phyloP scores from a whole-genome alignment of 768 basidiomycete species.

The Termitomyces sp. region DNA sequence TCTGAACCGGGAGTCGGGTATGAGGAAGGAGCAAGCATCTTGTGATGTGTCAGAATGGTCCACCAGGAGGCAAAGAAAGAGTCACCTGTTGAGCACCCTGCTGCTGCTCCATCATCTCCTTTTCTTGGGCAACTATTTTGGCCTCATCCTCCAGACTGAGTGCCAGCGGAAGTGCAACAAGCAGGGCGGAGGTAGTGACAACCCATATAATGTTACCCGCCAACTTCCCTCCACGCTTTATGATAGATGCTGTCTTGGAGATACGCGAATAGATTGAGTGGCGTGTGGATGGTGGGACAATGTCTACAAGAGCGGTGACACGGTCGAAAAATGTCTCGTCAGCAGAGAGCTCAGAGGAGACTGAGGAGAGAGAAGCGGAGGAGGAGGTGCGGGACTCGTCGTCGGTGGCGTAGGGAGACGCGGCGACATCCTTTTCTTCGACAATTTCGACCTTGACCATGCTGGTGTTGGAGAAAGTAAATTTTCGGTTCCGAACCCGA shows the following conservation, averaged over 20 bases:
- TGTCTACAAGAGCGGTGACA: constrained; percentile 88
- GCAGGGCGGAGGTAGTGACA: constrained; percentile 86
- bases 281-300: constrained; percentile 88
- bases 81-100: constrained; percentile 86
- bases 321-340: constrained; percentile 89
- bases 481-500: constrained; percentile 21
- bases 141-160: constrained; percentile 95
- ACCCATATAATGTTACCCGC: constrained; percentile 93
- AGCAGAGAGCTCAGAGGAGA: constrained; percentile 61
- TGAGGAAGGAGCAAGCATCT: constrained; percentile 73
- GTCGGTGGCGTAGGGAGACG: constrained; percentile 69
- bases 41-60: constrained; percentile 12
- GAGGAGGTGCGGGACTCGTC: constrained; percentile 70
- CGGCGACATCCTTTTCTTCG: constrained; percentile 67
- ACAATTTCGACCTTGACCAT: constrained; percentile 96
- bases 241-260: constrained; percentile 51
- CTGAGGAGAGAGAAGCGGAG: constrained; percentile 71
- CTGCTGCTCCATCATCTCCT: constrained; percentile 90
- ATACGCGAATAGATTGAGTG: constrained; percentile 62
- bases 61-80: constrained; percentile 14
- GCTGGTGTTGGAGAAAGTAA: constrained; percentile 20
- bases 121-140: constrained; percentile 89
- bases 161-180: constrained; percentile 91
- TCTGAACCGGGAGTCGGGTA: constrained; percentile 39
- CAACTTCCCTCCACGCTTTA: constrained; percentile 64